Conservation (phyloP, 2,329 filamentous ascomycete genomes). For the Monilinia fructicola region DNA sequence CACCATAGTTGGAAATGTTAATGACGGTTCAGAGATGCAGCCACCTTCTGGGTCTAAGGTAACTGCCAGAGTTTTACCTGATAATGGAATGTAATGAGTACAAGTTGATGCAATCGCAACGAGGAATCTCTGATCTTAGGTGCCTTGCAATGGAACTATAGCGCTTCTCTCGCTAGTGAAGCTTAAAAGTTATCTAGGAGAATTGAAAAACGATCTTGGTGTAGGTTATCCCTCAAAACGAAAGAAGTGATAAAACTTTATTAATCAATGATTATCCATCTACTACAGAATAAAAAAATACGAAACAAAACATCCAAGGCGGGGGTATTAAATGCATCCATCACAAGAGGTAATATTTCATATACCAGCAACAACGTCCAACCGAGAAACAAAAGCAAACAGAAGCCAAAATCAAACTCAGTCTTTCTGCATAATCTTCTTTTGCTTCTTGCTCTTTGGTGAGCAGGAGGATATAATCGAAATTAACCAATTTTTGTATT, state of each 20-base stretch:
- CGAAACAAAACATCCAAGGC: not conserved
- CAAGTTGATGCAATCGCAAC: too few relatives aligned
- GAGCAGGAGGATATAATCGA: slow-evolving; percentile 12
- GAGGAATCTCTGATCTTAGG: too few relatives aligned
- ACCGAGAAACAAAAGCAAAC: not conserved
- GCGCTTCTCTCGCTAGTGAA: too few relatives aligned
- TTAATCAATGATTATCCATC: not conserved
- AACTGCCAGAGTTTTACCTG: too few relatives aligned
- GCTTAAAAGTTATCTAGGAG: too few relatives aligned
- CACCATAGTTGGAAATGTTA: too few relatives aligned
- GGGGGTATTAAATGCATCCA: slow-evolving; percentile 9
- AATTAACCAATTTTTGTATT: slow-evolving; percentile 6
- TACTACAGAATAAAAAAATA: not conserved
- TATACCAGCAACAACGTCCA: not conserved
- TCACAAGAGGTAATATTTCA: not conserved
- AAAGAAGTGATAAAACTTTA: not conserved
- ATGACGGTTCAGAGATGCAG: too few relatives aligned
- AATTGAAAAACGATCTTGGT: too few relatives aligned
- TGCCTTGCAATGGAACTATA: too few relatives aligned
- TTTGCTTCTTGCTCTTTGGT: not conserved
- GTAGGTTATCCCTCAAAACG: too few relatives aligned
- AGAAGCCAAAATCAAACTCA: not conserved
- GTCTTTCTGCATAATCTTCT: not conserved
- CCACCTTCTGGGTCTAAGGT: too few relatives aligned
- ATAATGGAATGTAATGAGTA: too few relatives aligned